These are phyloP conservation scores for Termitomyces sp. DNA, from an alignment of 768 basidiomycete species.

Conservation along the genomic window DNA sequence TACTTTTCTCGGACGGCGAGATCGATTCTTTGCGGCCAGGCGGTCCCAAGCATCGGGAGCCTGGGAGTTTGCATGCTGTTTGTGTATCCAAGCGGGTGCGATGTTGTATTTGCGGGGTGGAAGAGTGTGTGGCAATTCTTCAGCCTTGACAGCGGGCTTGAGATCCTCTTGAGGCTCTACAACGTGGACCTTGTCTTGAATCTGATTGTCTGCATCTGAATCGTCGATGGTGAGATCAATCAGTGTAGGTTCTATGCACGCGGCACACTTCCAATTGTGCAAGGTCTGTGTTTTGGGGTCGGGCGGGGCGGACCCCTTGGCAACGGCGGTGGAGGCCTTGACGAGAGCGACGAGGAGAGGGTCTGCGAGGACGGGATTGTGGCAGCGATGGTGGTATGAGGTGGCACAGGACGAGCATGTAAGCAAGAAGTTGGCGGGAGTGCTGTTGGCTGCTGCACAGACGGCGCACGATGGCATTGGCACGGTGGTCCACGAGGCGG, in stretches of 20 bases:
- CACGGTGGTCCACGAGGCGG: not conserved
- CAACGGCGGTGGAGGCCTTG: constrained; percentile 18
- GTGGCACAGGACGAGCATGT: constrained; percentile 28
- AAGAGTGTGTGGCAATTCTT: not conserved
- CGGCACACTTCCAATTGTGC: constrained; percentile 24
- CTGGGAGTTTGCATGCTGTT: constrained; percentile 8
- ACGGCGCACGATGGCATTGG: constrained; percentile 12
- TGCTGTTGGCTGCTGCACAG: constrained; percentile 25
- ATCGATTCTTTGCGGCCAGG: not conserved
- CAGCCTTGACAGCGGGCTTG: constrained; percentile 4
- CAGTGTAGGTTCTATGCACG: constrained; percentile 3
- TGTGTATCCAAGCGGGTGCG: constrained; percentile 20
- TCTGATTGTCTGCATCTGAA: not conserved
- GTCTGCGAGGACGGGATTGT: constrained; percentile 33
- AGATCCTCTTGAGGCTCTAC: not conserved
- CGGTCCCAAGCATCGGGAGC: constrained; percentile 7
- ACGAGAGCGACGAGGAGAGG: constrained; percentile 30
- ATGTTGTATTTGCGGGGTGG: constrained; percentile 13
- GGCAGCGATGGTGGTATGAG: constrained; percentile 40
- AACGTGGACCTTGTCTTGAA: not conserved
- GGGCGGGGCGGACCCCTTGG: constrained; percentile 1
- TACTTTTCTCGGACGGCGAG: constrained; percentile 1
- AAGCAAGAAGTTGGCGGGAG: constrained; percentile 31
- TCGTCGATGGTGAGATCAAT: constrained; percentile 13
- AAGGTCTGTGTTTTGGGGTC: constrained; percentile 16